Percentiles rank a stretch among this genome's conserved stretches.
phyloP scores from a whole-genome alignment of 176 grass and related monocot species.

The Typha latifolia region DNA sequence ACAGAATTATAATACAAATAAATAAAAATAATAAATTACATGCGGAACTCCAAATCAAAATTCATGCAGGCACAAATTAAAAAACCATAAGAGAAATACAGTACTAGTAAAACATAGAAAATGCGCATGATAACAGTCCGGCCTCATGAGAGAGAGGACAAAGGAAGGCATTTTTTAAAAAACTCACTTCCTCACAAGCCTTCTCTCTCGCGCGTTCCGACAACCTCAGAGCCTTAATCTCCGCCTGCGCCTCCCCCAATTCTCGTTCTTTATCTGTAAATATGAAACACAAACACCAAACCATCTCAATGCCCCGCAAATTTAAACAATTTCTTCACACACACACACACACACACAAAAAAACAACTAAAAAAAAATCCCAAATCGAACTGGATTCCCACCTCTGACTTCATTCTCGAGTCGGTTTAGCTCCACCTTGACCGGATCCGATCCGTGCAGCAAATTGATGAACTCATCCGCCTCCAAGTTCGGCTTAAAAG shows the following conservation, averaged over 20 bases:
- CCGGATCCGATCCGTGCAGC: slow-evolving; percentile 95
- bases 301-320: neutral
- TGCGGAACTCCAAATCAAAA: neutral
- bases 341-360: neutral
- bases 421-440: slow-evolving; percentile 81
- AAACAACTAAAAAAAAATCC: neutral
- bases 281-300: too few species aligned
- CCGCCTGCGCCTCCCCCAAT: slow-evolving; percentile 68
- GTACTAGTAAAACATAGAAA: neutral
- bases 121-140: too few species aligned
- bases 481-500: slow-evolving; percentile 67
- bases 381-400: slow-evolving; percentile 33
- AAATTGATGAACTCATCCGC: slow-evolving; percentile 97
- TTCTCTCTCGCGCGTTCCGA: slow-evolving; percentile 96
- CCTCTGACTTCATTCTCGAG: slow-evolving; percentile 86
- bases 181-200: slow-evolving; percentile 87
- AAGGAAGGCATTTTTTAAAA: neutral
- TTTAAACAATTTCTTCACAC: neutral
- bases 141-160: neutral
- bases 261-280: slow-evolving; percentile 86
- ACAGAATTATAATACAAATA: too few species aligned
- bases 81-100: neutral
- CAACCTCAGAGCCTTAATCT: slow-evolving; percentile 75
- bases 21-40: too few species aligned
- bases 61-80: neutral